Evolutionary conservation across 495 filamentous ascomycete genomes (phyloP), one percentile per base, ranked within the genome.

Genomic region (Aspergillus ellipticus): DNA sequence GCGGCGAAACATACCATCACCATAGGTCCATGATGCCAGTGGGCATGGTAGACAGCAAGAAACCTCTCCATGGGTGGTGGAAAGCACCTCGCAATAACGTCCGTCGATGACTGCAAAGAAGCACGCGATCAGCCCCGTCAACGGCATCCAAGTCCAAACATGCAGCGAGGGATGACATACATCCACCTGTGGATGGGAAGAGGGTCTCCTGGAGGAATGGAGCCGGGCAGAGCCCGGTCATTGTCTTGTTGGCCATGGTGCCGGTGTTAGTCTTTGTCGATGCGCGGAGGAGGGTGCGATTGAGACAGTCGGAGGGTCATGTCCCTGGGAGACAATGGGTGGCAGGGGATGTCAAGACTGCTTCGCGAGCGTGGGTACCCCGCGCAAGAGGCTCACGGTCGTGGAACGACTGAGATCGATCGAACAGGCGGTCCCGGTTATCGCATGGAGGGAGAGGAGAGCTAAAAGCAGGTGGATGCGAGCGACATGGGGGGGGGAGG

Each of bases 1-100:
- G 42, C 17, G 33, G 22, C 41, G 10, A 51, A 24, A 72, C 80
- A 68, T 59, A 86, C 84, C 80, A 62, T 92, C 84, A 5, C 86
- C 86, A 66, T 96, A 97, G 49, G 88, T 75, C 87, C 87, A 97
- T 48, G 89, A 81, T 26, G 88, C 85, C 60, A 86, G 76, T 17
- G 95, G 94, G 71, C 94, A 98, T 61, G 95, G 95, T 54, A 97
- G 66, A 72, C 94, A 98, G 68, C 94, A 98, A 21, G 70, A 69
- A 17, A 77, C 75, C 28, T 73, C 65, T 8, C 65, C 71, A 39
- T 64, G 33, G 8, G 71, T 50, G 1, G 63, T 57, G 45, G 78
- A 62, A 54, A 88, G 72, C 10, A 84, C 57, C 21, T 82, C 70
- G 62, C 85, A 88, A 55, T 79, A 78, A 45, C 89, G 80, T 57